Percentiles rank a stretch among this genome's conserved stretches.
Evolutionary conservation across 2,329 filamentous ascomycete genomes (phyloP).

Genomic region (Trichoderma pleuroti): DNA sequence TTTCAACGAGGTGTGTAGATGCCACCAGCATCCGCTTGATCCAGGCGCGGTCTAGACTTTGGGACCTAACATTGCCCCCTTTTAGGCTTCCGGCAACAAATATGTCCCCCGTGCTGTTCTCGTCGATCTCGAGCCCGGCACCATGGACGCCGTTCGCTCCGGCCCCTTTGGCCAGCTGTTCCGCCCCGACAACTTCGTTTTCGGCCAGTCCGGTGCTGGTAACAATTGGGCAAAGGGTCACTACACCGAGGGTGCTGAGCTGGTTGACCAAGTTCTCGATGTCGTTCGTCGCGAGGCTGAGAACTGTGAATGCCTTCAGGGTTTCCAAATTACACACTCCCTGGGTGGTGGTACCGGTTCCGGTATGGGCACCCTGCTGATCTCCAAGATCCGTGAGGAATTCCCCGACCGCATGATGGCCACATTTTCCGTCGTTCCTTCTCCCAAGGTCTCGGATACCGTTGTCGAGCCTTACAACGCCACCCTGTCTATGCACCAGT

Average conservation of each 20-base stretch:
- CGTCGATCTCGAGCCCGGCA: slow-evolving; percentile 98
- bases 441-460: slow-evolving; percentile 98
- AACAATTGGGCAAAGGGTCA: slow-evolving; percentile 99
- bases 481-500: slow-evolving; percentile 96
- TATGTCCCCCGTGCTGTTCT: slow-evolving; percentile 98
- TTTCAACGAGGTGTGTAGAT: slow-evolving; percentile 68
- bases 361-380: slow-evolving; percentile 98
- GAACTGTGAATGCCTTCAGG: slow-evolving; percentile 97
- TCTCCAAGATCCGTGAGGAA: slow-evolving; percentile 99
- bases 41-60: neutral
- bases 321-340: slow-evolving; percentile 99
- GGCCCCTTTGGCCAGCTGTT: slow-evolving; percentile 98
- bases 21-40: neutral
- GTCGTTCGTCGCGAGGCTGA: slow-evolving; percentile 98
- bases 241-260: slow-evolving; percentile 98
- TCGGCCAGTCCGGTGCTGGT: slow-evolving; percentile 97
- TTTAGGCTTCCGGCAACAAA: slow-evolving; percentile 92
- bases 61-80: neutral
- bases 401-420: slow-evolving; percentile 99
- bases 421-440: slow-evolving; percentile 97
- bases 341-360: slow-evolving; percentile 99
- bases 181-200: slow-evolving; percentile 99
- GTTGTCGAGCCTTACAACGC: slow-evolving; percentile 99
- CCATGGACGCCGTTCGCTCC: slow-evolving; percentile 98
- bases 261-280: slow-evolving; percentile 95